A percentile compares a stretch with the other conserved stretches of the same genome.
phyloP scores from a whole-genome alignment of 352 stramenopile genomes.

The Peronospora farinosa region DNA sequence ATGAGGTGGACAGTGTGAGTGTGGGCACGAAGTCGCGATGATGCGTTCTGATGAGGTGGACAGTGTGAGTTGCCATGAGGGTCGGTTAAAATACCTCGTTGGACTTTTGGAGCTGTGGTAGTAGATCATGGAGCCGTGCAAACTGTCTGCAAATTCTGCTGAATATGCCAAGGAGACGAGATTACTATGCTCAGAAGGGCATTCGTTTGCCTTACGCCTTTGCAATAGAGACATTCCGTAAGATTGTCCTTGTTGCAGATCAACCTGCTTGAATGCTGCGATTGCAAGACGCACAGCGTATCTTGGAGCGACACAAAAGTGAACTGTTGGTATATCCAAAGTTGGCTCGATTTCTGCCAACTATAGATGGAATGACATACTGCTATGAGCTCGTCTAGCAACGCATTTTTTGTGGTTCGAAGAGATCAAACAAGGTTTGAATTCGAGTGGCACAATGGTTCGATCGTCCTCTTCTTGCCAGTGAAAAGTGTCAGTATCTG shows the following conservation, averaged over 20 bases:
- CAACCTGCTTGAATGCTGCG: slow-evolving; percentile 18
- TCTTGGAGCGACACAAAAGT: slow-evolving; percentile 18
- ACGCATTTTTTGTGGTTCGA: slow-evolving; percentile 34
- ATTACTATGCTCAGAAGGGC: slow-evolving; percentile 38
- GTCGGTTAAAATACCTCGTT: slow-evolving; percentile 42
- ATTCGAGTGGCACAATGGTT: slow-evolving; percentile 26
- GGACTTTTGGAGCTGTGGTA: slow-evolving; percentile 46
- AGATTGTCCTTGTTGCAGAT: slow-evolving; percentile 47
- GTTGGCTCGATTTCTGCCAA: slow-evolving; percentile 9
- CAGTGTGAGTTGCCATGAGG: slow-evolving; percentile 30
- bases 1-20: slow-evolving; percentile 22
- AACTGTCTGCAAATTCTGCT: slow-evolving; percentile 15
- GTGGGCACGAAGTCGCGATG: slow-evolving; percentile 29
- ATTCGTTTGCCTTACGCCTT: slow-evolving; percentile 36
- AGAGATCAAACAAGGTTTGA: slow-evolving; percentile 33
- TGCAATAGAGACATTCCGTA: slow-evolving; percentile 46
- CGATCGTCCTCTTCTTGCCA: slow-evolving; percentile 34
- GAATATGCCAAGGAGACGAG: slow-evolving; percentile 32
- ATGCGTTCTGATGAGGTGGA: slow-evolving; percentile 35
- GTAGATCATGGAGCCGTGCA: slow-evolving; percentile 27
- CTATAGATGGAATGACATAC: slow-evolving; percentile 20
- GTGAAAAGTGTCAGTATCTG: slow-evolving; percentile 31
- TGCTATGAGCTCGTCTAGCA: slow-evolving; percentile 20
- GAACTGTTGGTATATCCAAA: slow-evolving; percentile 6
- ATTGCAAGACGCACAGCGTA: slow-evolving; percentile 23